Evolutionary conservation across 2,329 filamentous ascomycete genomes (phyloP), one percentile per base, ranked within the genome.

Genomic region (Trichothecium roseum): DNA sequence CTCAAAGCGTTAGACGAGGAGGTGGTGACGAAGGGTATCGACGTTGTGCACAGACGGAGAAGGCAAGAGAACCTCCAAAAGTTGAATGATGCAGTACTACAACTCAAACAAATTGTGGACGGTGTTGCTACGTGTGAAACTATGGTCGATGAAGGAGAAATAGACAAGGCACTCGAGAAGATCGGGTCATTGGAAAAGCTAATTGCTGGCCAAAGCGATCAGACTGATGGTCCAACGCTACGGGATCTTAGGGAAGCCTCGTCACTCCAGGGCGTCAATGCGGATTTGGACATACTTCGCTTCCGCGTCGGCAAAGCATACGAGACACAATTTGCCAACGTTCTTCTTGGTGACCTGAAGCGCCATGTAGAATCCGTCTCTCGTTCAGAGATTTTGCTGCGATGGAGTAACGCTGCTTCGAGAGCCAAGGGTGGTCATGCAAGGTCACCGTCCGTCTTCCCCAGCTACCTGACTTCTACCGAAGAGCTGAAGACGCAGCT

Each of bases 241-340:
- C 74, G 74, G 29, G 85, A 95, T 59, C 61, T 96, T 22, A 73
- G 85, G 44, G 73, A 74, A 4, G 74, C 93, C 20, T 81, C 78
- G 35, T 88, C 87, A 8, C 65, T 96, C 13, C 80, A 88, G 50
- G 81, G 86, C 0, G 77, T 94, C 12, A 78, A 79, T 37, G 72
- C 78, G 30, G 88, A 94, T 41, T 69, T 98, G 28, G 69, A 76
- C 32, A 74, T 79, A 24, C 62, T 98, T 32, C 78, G 86, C 39
- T 74, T 78, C 43, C 79, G 85, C 3, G 85, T 95, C 39, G 91
- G 91, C 16, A 87, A 82, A 55, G 84, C 80, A 1, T 96, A 88
- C 51, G 88, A 96, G 54, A 64, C 72, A 3, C 78, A 80, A 30
- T 94, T 96, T 48, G 66, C 91, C 20, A 74, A 78, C 40, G 74